These are phyloP conservation scores for Zasmidium cellare DNA, from an alignment of 2,329 filamentous ascomycete genomes.

Conservation along the genomic window DNA sequence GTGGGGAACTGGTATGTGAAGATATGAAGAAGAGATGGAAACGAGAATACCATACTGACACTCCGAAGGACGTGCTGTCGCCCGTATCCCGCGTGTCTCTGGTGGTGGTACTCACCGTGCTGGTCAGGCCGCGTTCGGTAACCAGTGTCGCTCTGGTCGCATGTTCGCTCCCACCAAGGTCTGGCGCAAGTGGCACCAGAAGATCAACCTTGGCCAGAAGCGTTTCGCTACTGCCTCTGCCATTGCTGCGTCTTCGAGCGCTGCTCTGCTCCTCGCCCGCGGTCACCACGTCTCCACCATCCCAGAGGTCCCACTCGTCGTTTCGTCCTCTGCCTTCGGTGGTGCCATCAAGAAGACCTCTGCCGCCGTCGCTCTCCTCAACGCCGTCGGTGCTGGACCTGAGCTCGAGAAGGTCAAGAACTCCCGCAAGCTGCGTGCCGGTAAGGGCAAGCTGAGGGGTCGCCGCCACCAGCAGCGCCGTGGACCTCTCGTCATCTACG, in stretches of 20 bases:
- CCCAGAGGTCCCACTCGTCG: constrained; percentile 93
- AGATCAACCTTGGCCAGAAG: constrained; percentile 99
- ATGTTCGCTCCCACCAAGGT: constrained; percentile 99
- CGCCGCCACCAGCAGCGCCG: constrained; percentile 97
- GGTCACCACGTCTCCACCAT: constrained; percentile 92
- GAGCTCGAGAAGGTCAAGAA: constrained; percentile 95
- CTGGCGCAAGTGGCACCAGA: constrained; percentile 99
- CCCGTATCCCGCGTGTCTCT: constrained; percentile 99
- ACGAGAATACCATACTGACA: constrained; percentile 1
- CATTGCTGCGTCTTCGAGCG: constrained; percentile 91
- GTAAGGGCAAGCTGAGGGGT: constrained; percentile 98
- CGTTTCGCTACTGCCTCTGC: constrained; percentile 98
- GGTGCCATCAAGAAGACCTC: constrained; percentile 84
- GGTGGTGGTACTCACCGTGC: constrained; percentile 99
- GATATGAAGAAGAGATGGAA: background rate
- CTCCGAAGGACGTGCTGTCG: constrained; percentile 84
- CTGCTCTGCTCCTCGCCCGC: constrained; percentile 92
- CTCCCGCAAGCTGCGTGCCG: constrained; percentile 94
- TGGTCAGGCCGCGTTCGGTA: constrained; percentile 99
- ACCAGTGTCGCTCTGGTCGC: constrained; percentile 99
- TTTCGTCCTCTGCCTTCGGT: constrained; percentile 87
- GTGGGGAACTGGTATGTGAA: constrained; percentile 85
- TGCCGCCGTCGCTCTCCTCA: constrained; percentile 81
- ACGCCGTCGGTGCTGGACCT: constrained; percentile 82
- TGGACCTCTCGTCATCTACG: constrained; percentile 96